Conservation (phyloP, 2,329 filamentous ascomycete genomes). For the Macrophomina tecta region DNA sequence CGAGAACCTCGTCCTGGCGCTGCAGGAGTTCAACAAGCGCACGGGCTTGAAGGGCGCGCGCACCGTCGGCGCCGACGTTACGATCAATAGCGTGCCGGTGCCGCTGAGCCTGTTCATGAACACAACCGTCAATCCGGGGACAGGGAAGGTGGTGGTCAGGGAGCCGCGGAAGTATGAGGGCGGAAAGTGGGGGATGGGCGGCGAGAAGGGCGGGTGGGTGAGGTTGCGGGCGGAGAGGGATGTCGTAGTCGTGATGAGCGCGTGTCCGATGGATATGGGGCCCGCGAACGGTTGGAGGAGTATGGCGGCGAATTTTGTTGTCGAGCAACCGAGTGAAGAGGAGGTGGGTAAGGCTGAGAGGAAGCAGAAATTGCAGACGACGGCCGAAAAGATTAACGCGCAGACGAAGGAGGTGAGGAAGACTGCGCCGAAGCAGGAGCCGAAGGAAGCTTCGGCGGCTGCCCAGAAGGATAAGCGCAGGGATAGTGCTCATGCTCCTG, state of each 20-base stretch:
- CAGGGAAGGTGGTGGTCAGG: constrained; percentile 35
- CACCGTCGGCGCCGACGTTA: constrained; percentile 54
- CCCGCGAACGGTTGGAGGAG: constrained; percentile 44
- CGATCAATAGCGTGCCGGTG: constrained; percentile 54
- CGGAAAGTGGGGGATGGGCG: constrained; percentile 22
- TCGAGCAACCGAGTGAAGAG: constrained; percentile 39
- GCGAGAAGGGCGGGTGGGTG: constrained; percentile 44
- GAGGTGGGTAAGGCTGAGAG: background rate
- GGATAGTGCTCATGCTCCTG: background rate
- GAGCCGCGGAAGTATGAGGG: constrained; percentile 35
- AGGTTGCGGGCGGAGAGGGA: constrained; percentile 45
- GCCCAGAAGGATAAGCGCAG: constrained; percentile 19
- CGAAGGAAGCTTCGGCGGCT: background rate
- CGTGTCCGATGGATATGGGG: constrained; percentile 47
- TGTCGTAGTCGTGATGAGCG: constrained; percentile 45
- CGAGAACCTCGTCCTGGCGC: constrained; percentile 56
- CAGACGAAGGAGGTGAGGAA: constrained; percentile 18
- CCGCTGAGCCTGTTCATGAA: constrained; percentile 54
- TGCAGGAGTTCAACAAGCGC: constrained; percentile 55
- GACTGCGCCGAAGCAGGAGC: constrained; percentile 8
- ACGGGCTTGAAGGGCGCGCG: constrained; percentile 54
- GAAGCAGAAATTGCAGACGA: constrained; percentile 7
- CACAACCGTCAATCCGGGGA: constrained; percentile 31
- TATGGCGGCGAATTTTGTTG: constrained; percentile 49
- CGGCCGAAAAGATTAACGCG: constrained; percentile 16